Evolutionary conservation across 2,329 filamentous ascomycete genomes (phyloP).

Genomic region (Diaporthe sp.): DNA sequence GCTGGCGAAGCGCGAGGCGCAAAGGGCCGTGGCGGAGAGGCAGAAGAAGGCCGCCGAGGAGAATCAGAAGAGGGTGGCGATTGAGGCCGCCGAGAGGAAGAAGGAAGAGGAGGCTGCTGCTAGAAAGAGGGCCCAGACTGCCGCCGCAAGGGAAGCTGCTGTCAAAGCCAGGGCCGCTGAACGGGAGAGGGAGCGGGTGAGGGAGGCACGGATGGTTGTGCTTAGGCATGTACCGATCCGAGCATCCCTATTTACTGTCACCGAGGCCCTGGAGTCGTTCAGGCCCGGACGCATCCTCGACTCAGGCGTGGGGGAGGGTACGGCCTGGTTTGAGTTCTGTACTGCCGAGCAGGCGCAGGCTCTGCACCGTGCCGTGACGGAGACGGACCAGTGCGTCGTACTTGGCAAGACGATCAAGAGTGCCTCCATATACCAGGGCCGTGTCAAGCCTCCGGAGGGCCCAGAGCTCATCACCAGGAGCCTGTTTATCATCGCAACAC

Average conservation of each 20-base stretch:
- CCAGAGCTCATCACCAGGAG: not conserved
- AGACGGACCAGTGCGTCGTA: not conserved
- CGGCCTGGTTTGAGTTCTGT: not conserved
- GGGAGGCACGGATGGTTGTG: not conserved
- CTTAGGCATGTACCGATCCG: not conserved
- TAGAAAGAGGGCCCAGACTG: not conserved
- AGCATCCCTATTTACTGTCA: not conserved
- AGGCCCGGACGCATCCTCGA: slow-evolving; percentile 9
- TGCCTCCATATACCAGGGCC: slow-evolving; percentile 1
- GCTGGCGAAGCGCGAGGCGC: not conserved
- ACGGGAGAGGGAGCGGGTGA: not conserved
- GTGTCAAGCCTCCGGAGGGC: not conserved
- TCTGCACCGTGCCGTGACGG: not conserved
- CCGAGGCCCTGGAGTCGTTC: not conserved
- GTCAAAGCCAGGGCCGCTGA: not conserved
- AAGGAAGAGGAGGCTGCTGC: not conserved
- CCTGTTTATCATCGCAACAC: not conserved
- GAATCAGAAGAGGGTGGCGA: not conserved
- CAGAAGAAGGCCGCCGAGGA: not conserved
- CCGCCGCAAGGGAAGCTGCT: not conserved
- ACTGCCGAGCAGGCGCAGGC: not conserved
- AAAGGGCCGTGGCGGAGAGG: not conserved
- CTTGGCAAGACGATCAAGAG: not conserved
- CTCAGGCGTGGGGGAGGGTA: not conserved
- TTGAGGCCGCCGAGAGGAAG: not conserved